A percentile compares a stretch with the other conserved stretches of the same genome.
phyloP scores from a whole-genome alignment of 2,329 filamentous ascomycete genomes.

The Fusarium sarcochroum region DNA sequence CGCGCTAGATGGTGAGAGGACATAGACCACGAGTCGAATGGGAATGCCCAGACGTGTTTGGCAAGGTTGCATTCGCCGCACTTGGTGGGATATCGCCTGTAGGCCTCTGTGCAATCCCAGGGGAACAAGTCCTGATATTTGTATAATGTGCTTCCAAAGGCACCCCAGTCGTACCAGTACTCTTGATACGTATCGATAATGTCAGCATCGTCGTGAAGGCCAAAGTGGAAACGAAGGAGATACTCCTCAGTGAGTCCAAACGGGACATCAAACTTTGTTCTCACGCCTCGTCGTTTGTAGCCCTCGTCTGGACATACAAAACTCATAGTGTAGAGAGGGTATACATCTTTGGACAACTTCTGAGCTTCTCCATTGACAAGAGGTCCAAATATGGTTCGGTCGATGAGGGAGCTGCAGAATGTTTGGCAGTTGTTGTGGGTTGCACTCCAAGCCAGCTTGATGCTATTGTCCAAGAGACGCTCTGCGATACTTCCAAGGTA shows the following conservation, averaged over 20 bases:
- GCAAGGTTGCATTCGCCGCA: slow-evolving; percentile 59
- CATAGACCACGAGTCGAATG: slow-evolving; percentile 61
- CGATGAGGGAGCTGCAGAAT: slow-evolving; percentile 56
- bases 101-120: slow-evolving; percentile 64
- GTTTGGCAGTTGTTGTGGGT: slow-evolving; percentile 56
- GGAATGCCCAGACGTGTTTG: slow-evolving; percentile 62
- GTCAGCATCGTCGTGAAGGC: slow-evolving; percentile 58
- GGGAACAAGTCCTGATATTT: slow-evolving; percentile 59
- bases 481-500: slow-evolving; percentile 52
- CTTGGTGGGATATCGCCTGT: slow-evolving; percentile 52
- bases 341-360: neutral
- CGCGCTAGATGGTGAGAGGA: slow-evolving; percentile 55
- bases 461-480: slow-evolving; percentile 48
- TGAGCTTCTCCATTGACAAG: slow-evolving; percentile 35
- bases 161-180: slow-evolving; percentile 63
- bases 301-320: slow-evolving; percentile 54
- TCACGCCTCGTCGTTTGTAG: slow-evolving; percentile 45
- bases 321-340: slow-evolving; percentile 56
- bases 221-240: slow-evolving; percentile 56
- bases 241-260: slow-evolving; percentile 61
- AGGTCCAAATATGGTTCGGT: slow-evolving; percentile 49
- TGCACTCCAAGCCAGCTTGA: slow-evolving; percentile 51
- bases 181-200: slow-evolving; percentile 60
- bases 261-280: slow-evolving; percentile 55
- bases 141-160: slow-evolving; percentile 57